These are phyloP conservation scores for Cyclospora cayetanensis DNA, from an alignment of 169 alveolate species.

Conservation along the genomic window DNA sequence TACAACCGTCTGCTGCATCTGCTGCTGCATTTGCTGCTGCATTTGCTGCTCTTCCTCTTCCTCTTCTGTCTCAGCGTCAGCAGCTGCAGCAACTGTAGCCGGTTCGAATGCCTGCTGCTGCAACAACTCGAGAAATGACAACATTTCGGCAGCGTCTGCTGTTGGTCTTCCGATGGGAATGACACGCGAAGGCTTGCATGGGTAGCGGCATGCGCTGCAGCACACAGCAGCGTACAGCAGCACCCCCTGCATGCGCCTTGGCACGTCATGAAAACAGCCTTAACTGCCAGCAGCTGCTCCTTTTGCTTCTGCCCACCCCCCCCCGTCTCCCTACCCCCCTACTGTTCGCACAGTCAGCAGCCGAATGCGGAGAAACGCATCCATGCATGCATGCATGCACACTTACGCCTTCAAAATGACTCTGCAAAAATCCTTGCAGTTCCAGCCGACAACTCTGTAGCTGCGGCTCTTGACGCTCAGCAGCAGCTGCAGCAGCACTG, in stretches of 20 bases:
- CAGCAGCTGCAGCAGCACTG: constrained; percentile 51
- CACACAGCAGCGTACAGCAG: constrained; percentile 8
- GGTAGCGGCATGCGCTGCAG: constrained; percentile 47
- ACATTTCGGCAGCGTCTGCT: constrained; percentile 13
- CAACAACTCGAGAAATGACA: neutral
- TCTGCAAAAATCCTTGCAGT: constrained; percentile 44
- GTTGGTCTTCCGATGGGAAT: constrained; percentile 26
- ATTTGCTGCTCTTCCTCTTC: neutral
- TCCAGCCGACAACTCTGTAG: constrained; percentile 59
- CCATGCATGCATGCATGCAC: neutral
- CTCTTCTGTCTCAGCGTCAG: neutral
- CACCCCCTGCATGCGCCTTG: neutral
- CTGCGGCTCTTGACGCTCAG: constrained; percentile 4
- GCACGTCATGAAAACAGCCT: too few relatives aligned
- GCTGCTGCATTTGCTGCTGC: constrained; percentile 4
- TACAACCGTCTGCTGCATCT: too few relatives aligned
- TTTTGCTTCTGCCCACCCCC: too few relatives aligned
- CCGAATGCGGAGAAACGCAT: too few relatives aligned
- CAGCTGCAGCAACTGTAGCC: neutral
- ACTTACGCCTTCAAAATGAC: constrained; percentile 25
- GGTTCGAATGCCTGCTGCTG: neutral
- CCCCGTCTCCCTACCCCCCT: too few relatives aligned
- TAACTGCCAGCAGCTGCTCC: too few relatives aligned
- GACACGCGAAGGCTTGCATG: constrained; percentile 1
- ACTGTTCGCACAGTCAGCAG: too few relatives aligned